A percentile compares a stretch with the other conserved stretches of the same genome.
Evolutionary conservation across 768 basidiomycete genomes (phyloP).

Genomic region (Suillus variegatus): DNA sequence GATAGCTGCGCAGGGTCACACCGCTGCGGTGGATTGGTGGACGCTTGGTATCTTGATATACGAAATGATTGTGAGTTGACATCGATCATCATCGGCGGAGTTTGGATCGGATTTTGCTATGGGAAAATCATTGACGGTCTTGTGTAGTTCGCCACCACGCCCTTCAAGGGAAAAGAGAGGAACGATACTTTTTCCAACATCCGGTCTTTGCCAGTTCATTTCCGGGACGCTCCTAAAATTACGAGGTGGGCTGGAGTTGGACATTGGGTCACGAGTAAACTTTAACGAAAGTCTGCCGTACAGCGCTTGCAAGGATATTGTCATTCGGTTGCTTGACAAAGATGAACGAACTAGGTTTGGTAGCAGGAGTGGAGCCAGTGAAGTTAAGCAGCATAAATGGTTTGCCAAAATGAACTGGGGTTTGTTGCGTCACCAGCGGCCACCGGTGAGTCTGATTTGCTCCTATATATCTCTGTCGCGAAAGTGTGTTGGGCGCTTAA

Average conservation of each 20-base stretch:
- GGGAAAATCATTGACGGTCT: slow-evolving; percentile 36
- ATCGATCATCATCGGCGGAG: slow-evolving; percentile 23
- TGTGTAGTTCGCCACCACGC: slow-evolving; percentile 91
- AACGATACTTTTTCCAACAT: slow-evolving; percentile 97
- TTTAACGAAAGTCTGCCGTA: slow-evolving; percentile 14
- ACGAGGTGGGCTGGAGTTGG: slow-evolving; percentile 53
- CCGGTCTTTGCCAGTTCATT: slow-evolving; percentile 79
- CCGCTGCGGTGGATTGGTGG: slow-evolving; percentile 99
- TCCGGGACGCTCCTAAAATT: slow-evolving; percentile 83
- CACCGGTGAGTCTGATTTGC: slow-evolving; percentile 66
- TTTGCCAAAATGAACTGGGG: slow-evolving; percentile 98
- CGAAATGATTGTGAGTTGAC: slow-evolving; percentile 90
- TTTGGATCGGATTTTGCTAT: slow-evolving; percentile 13
- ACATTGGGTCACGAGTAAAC: background rate
- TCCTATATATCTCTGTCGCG: background rate
- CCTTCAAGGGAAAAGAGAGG: slow-evolving; percentile 95
- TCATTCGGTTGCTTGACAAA: slow-evolving; percentile 88
- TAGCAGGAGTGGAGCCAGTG: slow-evolving; percentile 92
- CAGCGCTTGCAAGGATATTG: slow-evolving; percentile 87
- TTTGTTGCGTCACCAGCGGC: slow-evolving; percentile 85
- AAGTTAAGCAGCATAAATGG: slow-evolving; percentile 99
- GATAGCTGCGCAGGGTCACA: slow-evolving; percentile 94
- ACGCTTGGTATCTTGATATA: slow-evolving; percentile 97
- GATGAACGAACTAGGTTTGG: slow-evolving; percentile 87
- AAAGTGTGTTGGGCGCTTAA: slow-evolving; percentile 4